A percentile compares a stretch with the other conserved stretches of the same genome.
These are phyloP conservation scores for Yarrowia sp. DNA, from an alignment of 805 yeast species.

Conservation along the genomic window DNA sequence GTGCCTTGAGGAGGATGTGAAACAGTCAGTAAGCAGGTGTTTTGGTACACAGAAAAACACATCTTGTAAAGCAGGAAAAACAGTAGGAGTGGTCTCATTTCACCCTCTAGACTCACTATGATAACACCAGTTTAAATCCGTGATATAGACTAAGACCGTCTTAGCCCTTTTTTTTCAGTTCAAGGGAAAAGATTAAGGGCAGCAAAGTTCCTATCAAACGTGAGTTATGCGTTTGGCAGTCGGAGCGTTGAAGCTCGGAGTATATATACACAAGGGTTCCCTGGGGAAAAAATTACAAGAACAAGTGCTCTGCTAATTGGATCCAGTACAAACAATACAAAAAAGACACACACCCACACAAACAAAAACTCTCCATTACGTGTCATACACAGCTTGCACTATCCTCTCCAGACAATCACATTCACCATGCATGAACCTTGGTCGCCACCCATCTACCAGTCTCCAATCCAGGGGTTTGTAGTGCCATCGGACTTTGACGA, in stretches of 20 bases:
- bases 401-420: not conserved
- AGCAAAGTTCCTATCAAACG: not conserved
- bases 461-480: conserved; percentile 8
- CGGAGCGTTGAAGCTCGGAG: not conserved
- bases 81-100: too few relatives aligned
- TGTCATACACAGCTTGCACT: not conserved
- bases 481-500: conserved; percentile 1
- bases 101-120: too few relatives aligned
- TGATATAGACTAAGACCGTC: not conserved
- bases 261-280: not conserved
- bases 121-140: not conserved
- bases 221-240: not conserved
- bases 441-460: conserved; percentile 18
- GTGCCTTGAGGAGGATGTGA: too few relatives aligned
- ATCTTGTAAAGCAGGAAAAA: too few relatives aligned
- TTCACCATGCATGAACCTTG: conserved; percentile 22
- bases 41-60: too few relatives aligned
- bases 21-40: too few relatives aligned
- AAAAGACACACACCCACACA: too few relatives aligned
- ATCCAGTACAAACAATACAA: too few relatives aligned
- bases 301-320: not conserved
- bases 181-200: not conserved
- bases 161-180: too few relatives aligned
- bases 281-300: not conserved
- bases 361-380: too few relatives aligned